These are phyloP conservation scores for Fusarium illudens DNA, from an alignment of 2,329 filamentous ascomycete genomes.

Conservation along the genomic window DNA sequence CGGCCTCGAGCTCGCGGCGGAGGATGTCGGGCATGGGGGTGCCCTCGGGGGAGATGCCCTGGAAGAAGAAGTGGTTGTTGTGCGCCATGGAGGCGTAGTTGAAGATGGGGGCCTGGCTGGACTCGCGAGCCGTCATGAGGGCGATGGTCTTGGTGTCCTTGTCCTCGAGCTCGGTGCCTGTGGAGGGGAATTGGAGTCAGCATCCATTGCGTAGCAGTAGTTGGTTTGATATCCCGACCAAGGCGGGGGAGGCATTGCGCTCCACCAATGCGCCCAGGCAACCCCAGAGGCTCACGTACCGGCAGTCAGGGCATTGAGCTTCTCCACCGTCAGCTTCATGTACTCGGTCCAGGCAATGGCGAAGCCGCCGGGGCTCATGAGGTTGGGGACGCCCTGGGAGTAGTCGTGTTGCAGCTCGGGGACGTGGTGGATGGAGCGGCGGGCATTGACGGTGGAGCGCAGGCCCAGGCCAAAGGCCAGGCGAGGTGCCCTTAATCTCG, in stretches of 20 bases:
- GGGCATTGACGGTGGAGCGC: constrained; percentile 46
- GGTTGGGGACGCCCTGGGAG: constrained; percentile 67
- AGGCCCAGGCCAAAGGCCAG: constrained; percentile 49
- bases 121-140: constrained; percentile 80
- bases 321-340: constrained; percentile 76
- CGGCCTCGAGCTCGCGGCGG: constrained; percentile 66
- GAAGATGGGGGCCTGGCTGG: constrained; percentile 81
- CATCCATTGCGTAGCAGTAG: constrained; percentile 1
- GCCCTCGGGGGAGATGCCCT: constrained; percentile 55
- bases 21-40: constrained; percentile 66
- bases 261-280: neutral
- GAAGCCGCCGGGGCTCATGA: constrained; percentile 76
- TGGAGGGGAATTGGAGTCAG: constrained; percentile 25
- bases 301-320: constrained; percentile 76
- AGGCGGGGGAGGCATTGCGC: constrained; percentile 11
- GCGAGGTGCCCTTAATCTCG: constrained; percentile 62
- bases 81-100: constrained; percentile 96
- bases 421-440: constrained; percentile 58
- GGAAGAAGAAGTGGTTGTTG: constrained; percentile 90
- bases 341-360: constrained; percentile 84
- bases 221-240: neutral
- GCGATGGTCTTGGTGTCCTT: constrained; percentile 72
- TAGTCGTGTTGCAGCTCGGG: constrained; percentile 58
- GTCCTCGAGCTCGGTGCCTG: constrained; percentile 73
- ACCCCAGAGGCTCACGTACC: constrained; percentile 61